Evolutionary conservation across 2,329 filamentous ascomycete species (phyloP), one percentile per base, ranked within the genome.

Genomic region (Colletotrichum costaricense): DNA sequence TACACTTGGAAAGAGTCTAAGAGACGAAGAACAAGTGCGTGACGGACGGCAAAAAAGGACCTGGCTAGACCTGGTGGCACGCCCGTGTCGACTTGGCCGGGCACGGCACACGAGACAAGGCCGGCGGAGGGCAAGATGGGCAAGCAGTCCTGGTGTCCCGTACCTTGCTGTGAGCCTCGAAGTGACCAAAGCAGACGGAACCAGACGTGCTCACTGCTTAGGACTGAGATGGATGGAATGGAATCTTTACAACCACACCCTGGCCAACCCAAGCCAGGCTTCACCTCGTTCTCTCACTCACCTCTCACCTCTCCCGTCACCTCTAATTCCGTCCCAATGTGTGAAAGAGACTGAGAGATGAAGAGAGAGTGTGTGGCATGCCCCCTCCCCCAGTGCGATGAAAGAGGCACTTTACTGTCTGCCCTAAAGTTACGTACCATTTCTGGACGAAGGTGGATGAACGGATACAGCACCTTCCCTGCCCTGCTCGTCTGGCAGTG

Each of bases 401-500:
- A 22, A 52, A 19, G 28, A 19, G 24, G 30, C 26, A 67, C 12
- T 14, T 63, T 24, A 58, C 67, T 69, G 60, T 67, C n/a, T 38
- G 33, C 19, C 42, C 33, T 35, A 33, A 28, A 24, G 24, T 14
- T 56, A 65, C 49, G 33, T 55, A 58, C 69, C 64, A 35, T 63
- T 63, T 72, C 49, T 69, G 52, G 69, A 72, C 42, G 52, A 58
- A 58, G 56, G 46, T 56, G 22, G 56, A 58, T 14, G 46, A n/a
- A 42, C 5, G 60, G 30, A 52, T 54, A 54, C 28, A 52, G n/a
- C 28, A 49, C 59, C 38, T 63, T 52, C 42, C 42, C 49, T 42
- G 38, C 59, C 19, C 42, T 63, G 59, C 59, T 9, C n/a, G 46
- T 30, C 62, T 26, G 33, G 58, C 58, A 38, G 42, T 28, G 59